phyloP scores from a whole-genome alignment of 495 filamentous ascomycete species.

The Oidiodendron maius region DNA sequence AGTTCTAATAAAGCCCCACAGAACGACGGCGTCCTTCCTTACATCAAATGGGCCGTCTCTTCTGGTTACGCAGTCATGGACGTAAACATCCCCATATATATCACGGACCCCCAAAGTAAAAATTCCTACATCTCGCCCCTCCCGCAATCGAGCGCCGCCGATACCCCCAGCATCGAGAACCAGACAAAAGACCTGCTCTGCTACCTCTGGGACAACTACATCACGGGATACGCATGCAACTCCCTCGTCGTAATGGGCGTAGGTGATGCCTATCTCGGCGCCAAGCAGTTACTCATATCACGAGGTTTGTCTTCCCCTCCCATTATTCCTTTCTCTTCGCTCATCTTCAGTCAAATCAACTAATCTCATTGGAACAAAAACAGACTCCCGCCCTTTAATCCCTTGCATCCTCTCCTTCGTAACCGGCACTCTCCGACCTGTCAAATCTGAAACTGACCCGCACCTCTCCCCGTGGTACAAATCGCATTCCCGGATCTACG shows the following conservation, averaged over 20 bases:
- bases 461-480: constrained; percentile 68
- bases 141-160: neutral
- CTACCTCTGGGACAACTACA: constrained; percentile 97
- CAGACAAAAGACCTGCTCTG: constrained; percentile 69
- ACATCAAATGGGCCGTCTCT: constrained; percentile 72
- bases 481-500: constrained; percentile 67
- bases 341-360: neutral
- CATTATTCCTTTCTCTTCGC: neutral
- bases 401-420: constrained; percentile 52
- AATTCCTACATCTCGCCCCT: constrained; percentile 19
- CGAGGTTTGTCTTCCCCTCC: constrained; percentile 51
- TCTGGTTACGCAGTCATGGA: constrained; percentile 79
- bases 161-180: constrained; percentile 34
- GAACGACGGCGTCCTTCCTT: constrained; percentile 71
- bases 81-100: constrained; percentile 70
- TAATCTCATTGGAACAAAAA: neutral
- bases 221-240: constrained; percentile 67
- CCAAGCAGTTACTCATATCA: constrained; percentile 63
- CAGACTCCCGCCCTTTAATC: constrained; percentile 39
- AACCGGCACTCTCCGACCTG: constrained; percentile 56
- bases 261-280: constrained; percentile 66
- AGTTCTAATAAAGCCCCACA: constrained; percentile 32
- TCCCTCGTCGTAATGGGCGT: constrained; percentile 81
- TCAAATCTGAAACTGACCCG: constrained; percentile 57
- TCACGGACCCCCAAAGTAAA: constrained; percentile 19